Percentiles rank a stretch among this genome's conserved stretches.
Conservation (phyloP, 768 basidiomycete species). For the Lepiota brunneoincarnata region DNA sequence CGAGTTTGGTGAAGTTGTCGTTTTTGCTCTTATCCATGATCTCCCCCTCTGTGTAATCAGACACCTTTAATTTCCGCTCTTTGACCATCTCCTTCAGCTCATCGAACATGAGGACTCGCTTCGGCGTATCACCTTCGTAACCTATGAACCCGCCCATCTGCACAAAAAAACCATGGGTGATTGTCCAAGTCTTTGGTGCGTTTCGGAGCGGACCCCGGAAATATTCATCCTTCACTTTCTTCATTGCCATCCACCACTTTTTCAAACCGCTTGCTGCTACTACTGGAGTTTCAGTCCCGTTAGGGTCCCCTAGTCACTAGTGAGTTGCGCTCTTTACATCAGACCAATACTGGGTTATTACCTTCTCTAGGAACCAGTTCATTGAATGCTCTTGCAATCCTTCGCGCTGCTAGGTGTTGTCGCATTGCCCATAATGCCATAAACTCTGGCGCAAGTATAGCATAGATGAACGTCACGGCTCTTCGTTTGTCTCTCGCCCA, state of each 20-base stretch:
- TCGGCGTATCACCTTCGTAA: not conserved
- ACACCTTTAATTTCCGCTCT: not conserved
- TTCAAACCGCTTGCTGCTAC: not conserved
- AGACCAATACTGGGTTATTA: too few relatives aligned
- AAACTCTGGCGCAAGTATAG: constrained; percentile 5
- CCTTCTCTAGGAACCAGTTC: too few relatives aligned
- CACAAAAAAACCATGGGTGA: constrained; percentile 14
- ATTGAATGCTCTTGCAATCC: not conserved
- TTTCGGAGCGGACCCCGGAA: not conserved
- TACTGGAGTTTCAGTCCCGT: not conserved
- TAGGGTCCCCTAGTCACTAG: too few relatives aligned
- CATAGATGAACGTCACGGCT: not conserved
- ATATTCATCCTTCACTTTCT: too few relatives aligned
- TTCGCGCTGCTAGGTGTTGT: not conserved
- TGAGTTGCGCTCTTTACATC: too few relatives aligned
- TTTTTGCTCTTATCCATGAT: constrained; percentile 5
- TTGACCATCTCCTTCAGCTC: not conserved
- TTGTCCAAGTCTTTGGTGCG: constrained; percentile 1
- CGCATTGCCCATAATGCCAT: constrained; percentile 9
- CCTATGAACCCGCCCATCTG: constrained; percentile 15
- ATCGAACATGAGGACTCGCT: constrained; percentile 1
- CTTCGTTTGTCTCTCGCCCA: not conserved
- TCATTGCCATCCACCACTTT: too few relatives aligned
- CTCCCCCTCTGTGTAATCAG: not conserved
- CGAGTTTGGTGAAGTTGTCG: not conserved